Percentiles rank a stretch among this genome's conserved stretches.
These are phyloP conservation scores for Immersiella caudata DNA, from an alignment of 495 filamentous ascomycete species.

Conservation along the genomic window DNA sequence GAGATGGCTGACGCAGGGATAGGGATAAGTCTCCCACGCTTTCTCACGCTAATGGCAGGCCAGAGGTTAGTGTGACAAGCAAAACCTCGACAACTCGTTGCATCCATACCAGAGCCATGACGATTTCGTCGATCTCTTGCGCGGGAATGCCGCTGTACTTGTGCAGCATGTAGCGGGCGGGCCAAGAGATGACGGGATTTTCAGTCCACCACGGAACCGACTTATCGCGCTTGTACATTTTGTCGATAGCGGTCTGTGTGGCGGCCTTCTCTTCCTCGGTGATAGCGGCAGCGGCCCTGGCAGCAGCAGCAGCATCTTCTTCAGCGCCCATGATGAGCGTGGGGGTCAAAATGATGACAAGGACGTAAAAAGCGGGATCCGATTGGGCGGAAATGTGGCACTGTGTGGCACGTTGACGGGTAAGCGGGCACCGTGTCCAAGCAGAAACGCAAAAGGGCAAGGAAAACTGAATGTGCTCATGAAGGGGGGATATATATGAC, in stretches of 20 bases:
- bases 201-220: background rate
- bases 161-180: background rate
- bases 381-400: too few species aligned
- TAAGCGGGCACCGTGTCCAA: too few species aligned
- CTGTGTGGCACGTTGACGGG: too few species aligned
- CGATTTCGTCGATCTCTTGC: background rate
- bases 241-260: background rate
- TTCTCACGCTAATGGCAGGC: constrained; percentile 40
- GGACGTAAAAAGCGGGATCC: too few species aligned
- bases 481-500: background rate
- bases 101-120: background rate
- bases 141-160: background rate
- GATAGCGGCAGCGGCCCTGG: too few species aligned
- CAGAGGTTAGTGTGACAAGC: background rate
- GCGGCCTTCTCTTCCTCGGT: too few species aligned
- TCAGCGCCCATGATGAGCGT: too few species aligned
- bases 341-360: too few species aligned
- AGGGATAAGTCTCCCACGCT: constrained; percentile 51
- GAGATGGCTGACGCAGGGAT: constrained; percentile 51
- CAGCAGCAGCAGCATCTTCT: too few species aligned
- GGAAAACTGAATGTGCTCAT: too few species aligned
- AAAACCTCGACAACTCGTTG: background rate
- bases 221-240: background rate
- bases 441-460: too few species aligned
- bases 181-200: background rate